These are phyloP conservation scores for Metarhizium brunneum DNA, from an alignment of 2,329 filamentous ascomycete genomes.

Conservation along the genomic window DNA sequence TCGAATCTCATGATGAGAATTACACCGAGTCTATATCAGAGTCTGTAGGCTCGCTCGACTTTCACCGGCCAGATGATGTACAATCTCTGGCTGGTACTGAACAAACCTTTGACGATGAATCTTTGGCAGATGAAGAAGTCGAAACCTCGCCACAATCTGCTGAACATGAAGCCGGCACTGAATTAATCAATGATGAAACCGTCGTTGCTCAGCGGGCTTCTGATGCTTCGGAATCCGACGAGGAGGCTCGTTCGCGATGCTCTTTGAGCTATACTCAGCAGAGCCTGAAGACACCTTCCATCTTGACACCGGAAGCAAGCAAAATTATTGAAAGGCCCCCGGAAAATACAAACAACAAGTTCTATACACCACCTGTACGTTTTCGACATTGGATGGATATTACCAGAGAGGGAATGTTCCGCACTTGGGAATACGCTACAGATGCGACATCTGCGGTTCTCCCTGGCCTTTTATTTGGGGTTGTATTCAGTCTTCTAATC, in stretches of 20 bases:
- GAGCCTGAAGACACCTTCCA: conserved; percentile 34
- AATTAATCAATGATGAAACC: conserved; percentile 3
- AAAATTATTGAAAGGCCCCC: conserved; percentile 14
- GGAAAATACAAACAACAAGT: conserved; percentile 4
- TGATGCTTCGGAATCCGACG: conserved; percentile 23
- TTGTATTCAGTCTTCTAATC: conserved; percentile 15
- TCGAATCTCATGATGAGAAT: conserved; percentile 41
- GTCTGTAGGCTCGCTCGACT: conserved; percentile 42
- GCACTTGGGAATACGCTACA: conserved; percentile 1
- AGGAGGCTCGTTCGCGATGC: conserved; percentile 26
- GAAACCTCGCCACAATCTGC: conserved; percentile 3
- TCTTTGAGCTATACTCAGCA: conserved; percentile 42
- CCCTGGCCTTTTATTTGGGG: conserved; percentile 15
- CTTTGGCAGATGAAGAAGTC: conserved; percentile 24
- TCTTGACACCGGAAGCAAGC: conserved; percentile 25
- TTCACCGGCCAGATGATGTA: conserved; percentile 39
- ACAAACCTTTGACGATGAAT: conserved; percentile 34
- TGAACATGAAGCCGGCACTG: conserved; percentile 7
- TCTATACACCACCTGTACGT: background rate
- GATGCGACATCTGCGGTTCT: conserved; percentile 12
- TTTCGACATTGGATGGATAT: background rate
- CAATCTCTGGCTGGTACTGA: conserved; percentile 43
- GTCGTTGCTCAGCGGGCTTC: background rate
- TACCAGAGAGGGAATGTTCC: background rate
- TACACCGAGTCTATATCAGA: conserved; percentile 37